Conservation (phyloP, 1,284 basidiomycete species). For the Grifola frondosa region DNA sequence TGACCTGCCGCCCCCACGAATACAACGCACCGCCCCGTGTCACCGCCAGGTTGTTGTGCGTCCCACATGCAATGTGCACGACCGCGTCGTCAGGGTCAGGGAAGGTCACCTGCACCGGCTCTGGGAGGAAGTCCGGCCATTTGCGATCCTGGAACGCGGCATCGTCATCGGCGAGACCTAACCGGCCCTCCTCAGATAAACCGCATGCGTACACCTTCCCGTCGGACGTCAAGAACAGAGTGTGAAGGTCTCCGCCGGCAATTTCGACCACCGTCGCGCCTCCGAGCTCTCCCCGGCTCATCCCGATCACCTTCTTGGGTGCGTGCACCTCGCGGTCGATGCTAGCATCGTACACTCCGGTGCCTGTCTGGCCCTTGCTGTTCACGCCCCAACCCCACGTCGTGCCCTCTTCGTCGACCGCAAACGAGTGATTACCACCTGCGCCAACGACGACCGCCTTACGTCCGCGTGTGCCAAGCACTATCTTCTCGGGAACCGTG, state of each 20-base stretch:
- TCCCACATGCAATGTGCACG: constrained; percentile 73
- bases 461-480: constrained; percentile 63
- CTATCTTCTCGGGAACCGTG: constrained; percentile 78
- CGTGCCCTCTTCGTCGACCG: constrained; percentile 77
- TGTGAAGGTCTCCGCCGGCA: constrained; percentile 81
- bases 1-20: constrained; percentile 84
- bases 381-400: constrained; percentile 95
- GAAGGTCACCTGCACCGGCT: constrained; percentile 68
- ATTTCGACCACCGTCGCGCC: constrained; percentile 74
- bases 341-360: constrained; percentile 45
- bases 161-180: constrained; percentile 70
- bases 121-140: constrained; percentile 55
- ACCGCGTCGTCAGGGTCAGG: constrained; percentile 71
- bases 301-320: constrained; percentile 67
- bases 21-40: constrained; percentile 78
- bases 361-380: constrained; percentile 69
- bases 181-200: constrained; percentile 74
- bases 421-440: constrained; percentile 87
- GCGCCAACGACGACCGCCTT: constrained; percentile 79
- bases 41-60: constrained; percentile 82
- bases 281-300: constrained; percentile 66
- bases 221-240: constrained; percentile 80
- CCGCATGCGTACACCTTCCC: constrained; percentile 87
- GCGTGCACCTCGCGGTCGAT: constrained; percentile 58
- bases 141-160: constrained; percentile 50